These are phyloP conservation scores for Gossypium stocksii DNA, from an alignment of 345 rosid species.

Conservation along the genomic window DNA sequence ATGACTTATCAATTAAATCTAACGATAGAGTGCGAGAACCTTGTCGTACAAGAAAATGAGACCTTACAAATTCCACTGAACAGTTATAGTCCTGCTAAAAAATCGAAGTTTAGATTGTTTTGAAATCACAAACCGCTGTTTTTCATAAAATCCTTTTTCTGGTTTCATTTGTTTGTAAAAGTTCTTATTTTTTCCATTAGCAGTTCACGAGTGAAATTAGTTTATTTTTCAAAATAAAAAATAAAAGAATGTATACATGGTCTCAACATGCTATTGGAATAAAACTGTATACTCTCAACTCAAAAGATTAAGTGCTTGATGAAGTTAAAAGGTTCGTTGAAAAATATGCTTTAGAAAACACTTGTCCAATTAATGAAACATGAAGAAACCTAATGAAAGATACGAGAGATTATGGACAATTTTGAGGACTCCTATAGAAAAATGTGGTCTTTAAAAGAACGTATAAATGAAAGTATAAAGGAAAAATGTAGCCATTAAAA, in stretches of 20 bases:
- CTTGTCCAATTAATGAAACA: neutral
- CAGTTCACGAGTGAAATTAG: neutral
- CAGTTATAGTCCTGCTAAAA: slow-evolving; percentile 71
- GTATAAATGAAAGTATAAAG: too few species aligned
- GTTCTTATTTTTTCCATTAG: neutral
- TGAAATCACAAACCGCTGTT: neutral
- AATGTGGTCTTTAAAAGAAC: neutral
- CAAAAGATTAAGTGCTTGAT: neutral
- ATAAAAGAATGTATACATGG: neutral
- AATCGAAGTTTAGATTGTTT: slow-evolving; percentile 13
- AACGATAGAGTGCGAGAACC: slow-evolving; percentile 72
- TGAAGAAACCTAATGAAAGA: neutral
- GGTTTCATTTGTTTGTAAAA: neutral
- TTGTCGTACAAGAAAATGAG: slow-evolving; percentile 95
- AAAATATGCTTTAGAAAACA: neutral
- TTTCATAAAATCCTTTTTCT: neutral
- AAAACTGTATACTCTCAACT: neutral
- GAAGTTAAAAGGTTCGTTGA: neutral
- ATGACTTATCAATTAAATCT: slow-evolving; percentile 73
- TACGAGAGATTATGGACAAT: neutral
- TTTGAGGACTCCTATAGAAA: neutral
- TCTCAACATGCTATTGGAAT: neutral
- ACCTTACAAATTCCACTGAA: slow-evolving; percentile 83
- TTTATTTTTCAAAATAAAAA: too few species aligned
- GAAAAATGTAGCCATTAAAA: neutral